These are phyloP conservation scores for Eimeria maxima DNA, from an alignment of 169 alveolate genomes.

Conservation along the genomic window DNA sequence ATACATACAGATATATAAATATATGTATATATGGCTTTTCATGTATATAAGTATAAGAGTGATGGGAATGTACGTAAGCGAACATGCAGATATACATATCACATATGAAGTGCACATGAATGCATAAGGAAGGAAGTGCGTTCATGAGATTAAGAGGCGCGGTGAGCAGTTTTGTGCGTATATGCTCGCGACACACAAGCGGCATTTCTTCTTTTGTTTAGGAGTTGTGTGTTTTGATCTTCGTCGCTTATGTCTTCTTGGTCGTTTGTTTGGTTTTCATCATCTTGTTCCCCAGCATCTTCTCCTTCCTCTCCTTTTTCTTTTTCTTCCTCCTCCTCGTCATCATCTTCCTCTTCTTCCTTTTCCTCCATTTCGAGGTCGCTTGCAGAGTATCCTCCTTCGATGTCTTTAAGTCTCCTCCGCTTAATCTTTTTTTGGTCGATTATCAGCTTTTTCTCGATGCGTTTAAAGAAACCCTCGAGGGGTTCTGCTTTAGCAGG, in stretches of 20 bases:
- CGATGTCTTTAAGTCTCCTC: constrained; percentile 40
- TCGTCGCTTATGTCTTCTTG: not conserved
- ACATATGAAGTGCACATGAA: not conserved
- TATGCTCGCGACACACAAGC: too few species aligned
- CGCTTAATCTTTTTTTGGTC: not conserved
- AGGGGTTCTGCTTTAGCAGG: not conserved
- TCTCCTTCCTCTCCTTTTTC: constrained; percentile 27
- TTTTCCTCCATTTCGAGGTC: not conserved
- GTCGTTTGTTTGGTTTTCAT: not conserved
- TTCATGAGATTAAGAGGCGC: too few species aligned
- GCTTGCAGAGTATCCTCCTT: constrained; percentile 5
- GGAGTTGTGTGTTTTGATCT: too few species aligned
- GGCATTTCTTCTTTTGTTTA: too few species aligned
- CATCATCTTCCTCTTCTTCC: not conserved
- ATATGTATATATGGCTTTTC: too few species aligned
- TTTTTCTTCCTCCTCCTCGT: not conserved
- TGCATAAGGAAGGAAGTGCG: not conserved
- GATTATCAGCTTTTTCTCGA: not conserved
- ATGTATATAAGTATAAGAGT: too few species aligned
- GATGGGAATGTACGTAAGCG: too few species aligned
- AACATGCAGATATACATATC: not conserved
- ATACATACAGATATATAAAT: too few species aligned
- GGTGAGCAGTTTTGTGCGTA: too few species aligned
- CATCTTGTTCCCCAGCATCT: not conserved
- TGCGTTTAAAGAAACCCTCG: not conserved